phyloP scores from a whole-genome alignment of 78 protist species.

The Neovahlkampfia damariscottae region DNA sequence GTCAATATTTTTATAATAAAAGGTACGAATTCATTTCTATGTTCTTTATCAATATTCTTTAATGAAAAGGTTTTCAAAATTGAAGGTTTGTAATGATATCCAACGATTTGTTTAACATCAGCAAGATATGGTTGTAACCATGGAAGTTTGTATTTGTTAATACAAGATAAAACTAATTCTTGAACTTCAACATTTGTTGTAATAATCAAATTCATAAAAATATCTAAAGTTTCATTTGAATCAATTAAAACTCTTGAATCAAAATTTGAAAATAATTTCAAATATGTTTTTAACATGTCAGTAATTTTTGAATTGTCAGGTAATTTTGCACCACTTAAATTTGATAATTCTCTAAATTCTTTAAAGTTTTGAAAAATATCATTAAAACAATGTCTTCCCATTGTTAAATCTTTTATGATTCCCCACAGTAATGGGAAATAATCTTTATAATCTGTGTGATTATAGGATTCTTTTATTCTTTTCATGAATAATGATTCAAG shows the following conservation, averaged over 20 bases:
- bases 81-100: too few relatives aligned
- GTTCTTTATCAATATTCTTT: background rate
- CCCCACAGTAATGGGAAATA: background rate
- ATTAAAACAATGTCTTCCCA: background rate
- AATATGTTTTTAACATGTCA: background rate
- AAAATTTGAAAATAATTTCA: background rate
- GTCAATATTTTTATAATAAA: background rate
- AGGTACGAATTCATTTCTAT: background rate
- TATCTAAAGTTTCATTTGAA: background rate
- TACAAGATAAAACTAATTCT: background rate
- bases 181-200: background rate
- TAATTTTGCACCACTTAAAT: background rate
- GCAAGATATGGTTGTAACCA: background rate
- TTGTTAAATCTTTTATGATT: background rate
- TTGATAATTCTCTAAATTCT: background rate
- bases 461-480: background rate
- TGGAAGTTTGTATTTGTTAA: background rate
- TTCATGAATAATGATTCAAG: background rate
- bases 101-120: too few relatives aligned
- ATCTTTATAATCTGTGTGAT: background rate
- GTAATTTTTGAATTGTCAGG: background rate
- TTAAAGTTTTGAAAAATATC: background rate
- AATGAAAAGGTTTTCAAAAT: background rate
- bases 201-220: background rate
- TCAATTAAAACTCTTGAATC: background rate